Base-by-base conservation (phyloP, 306 rosid genomes). In the Castanea crenata region DNA sequence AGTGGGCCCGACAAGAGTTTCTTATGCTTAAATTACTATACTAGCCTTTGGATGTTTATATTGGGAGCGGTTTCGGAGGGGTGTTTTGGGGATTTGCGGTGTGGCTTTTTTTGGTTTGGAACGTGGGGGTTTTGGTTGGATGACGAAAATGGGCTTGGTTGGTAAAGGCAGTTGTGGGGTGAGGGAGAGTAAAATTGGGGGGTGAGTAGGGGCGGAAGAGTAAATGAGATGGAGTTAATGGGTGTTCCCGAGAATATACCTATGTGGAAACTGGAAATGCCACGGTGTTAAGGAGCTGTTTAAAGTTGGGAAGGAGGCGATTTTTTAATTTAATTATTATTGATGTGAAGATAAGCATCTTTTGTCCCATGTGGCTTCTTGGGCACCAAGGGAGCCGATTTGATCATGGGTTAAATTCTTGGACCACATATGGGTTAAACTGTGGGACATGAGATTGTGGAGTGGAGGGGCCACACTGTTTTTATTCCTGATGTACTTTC, bases 261-360 rank as follows among this genome's bases (percentile, higher is more conserved):
- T 0, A 56, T 41, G 61, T 52, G 49, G 76, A 74, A 74, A 80
- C 27, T 74, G 85, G 79, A 64, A 79, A 83, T 81, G 88, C 92
- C 95, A 89, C 87, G 91, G 83, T 92, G 95, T 80, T 5, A 1
- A 29, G 58, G 89, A 83, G 90, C 79, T 85, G 87, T 83, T 83
- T 49, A 49, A 21, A 25, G 58, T 65, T 65, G 80, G 77, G 31
- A 74, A 76, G 71, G 14, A 32, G 75, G 41, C 44, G 51, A 7
- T 41, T 41, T 41, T 41, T 35, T 35, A 4, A 0, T 38, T 34
- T 41, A 41, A 41, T 2, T 41, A 41, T 41, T 41, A 41, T 41
- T 41, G 46, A 41, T 41, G 46, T 41, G 46, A 69, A 70, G 86
- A 85, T 84, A 89, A 89, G 86, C 79, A 74, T 83, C 67, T 34